These are phyloP conservation scores for Aspergillus jensenii DNA, from an alignment of 2,329 filamentous ascomycete genomes.

Conservation along the genomic window DNA sequence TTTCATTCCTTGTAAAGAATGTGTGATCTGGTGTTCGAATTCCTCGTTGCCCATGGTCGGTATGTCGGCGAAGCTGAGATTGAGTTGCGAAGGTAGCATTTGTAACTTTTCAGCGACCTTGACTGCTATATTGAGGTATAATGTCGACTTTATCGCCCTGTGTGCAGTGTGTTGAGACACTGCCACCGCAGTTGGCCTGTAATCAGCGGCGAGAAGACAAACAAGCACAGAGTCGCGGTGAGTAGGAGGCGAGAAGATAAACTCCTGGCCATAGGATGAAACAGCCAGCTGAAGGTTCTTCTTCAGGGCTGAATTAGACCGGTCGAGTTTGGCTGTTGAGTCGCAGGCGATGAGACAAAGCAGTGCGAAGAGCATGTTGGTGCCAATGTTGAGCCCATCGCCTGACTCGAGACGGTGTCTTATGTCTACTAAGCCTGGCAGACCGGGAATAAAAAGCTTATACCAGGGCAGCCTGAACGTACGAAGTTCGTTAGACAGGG, in stretches of 20 bases:
- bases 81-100: conserved; percentile 2
- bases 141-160: conserved; percentile 13
- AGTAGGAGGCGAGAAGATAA: conserved; percentile 18
- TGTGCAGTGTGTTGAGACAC: conserved; percentile 14
- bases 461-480: conserved; percentile 17
- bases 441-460: conserved; percentile 14
- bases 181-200: conserved; percentile 17
- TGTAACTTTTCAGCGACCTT: conserved; percentile 11
- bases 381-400: conserved; percentile 8
- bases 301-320: background rate
- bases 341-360: conserved; percentile 15
- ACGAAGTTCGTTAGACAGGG: background rate
- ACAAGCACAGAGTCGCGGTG: conserved; percentile 16
- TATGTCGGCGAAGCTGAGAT: background rate
- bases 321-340: background rate
- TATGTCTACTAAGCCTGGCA: conserved; percentile 13
- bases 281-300: conserved; percentile 13
- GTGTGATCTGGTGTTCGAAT: conserved; percentile 11
- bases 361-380: conserved; percentile 17
- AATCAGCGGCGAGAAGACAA: conserved; percentile 15
- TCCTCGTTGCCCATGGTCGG: background rate
- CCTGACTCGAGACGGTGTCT: conserved; percentile 9
- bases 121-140: conserved; percentile 16
- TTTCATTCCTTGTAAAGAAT: conserved; percentile 12
- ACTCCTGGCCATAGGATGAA: conserved; percentile 17